These are phyloP conservation scores for Boletus hoseneyae DNA, from an alignment of 1,284 basidiomycete species.

Conservation along the genomic window DNA sequence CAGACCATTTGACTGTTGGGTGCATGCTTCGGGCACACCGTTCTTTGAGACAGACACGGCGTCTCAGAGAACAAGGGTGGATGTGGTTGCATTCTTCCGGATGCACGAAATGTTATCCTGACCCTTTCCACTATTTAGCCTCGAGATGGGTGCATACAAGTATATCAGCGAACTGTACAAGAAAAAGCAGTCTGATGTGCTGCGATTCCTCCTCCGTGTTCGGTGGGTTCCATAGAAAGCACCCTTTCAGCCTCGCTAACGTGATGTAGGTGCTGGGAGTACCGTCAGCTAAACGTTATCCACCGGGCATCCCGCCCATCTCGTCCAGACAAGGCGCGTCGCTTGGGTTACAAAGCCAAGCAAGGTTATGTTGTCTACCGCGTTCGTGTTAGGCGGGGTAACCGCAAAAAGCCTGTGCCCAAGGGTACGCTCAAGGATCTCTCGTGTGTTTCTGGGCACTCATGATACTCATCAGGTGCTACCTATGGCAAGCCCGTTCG, in stretches of 20 bases:
- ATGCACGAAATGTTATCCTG: conserved; percentile 22
- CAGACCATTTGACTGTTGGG: not conserved
- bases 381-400: conserved; percentile 95
- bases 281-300: conserved; percentile 96
- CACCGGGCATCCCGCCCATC: conserved; percentile 98
- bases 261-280: conserved; percentile 99
- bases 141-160: conserved; percentile 89
- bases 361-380: conserved; percentile 99
- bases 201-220: conserved; percentile 98
- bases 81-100: conserved; percentile 19
- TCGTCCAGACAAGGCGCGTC: conserved; percentile 98
- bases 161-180: conserved; percentile 96
- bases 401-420: conserved; percentile 98
- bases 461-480: conserved; percentile 55
- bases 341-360: conserved; percentile 99
- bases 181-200: conserved; percentile 96
- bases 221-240: conserved; percentile 52
- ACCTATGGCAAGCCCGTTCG: conserved; percentile 99
- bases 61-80: conserved; percentile 24
- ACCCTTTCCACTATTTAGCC: conserved; percentile 22
- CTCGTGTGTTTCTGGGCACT: conserved; percentile 3
- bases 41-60: conserved; percentile 8
- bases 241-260: conserved; percentile 9
- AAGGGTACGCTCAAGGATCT: conserved; percentile 64
- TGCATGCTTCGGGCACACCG: conserved; percentile 1